Percentiles rank a stretch among this genome's conserved stretches.
These are phyloP conservation scores for Vitellaria paradoxa DNA, from an alignment of 179 eudicot genomes.

Conservation along the genomic window DNA sequence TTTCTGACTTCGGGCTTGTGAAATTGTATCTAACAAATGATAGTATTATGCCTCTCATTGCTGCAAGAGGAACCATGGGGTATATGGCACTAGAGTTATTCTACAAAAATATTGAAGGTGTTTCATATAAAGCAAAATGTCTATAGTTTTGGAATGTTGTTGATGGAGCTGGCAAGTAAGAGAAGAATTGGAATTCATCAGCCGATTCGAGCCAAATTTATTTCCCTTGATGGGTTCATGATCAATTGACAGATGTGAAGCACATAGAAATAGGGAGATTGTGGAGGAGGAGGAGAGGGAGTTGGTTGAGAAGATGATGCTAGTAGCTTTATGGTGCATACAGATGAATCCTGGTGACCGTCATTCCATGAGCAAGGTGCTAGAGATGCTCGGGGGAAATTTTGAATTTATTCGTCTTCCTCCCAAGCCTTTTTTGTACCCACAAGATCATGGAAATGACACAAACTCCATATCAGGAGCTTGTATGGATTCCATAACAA, in stretches of 20 bases:
- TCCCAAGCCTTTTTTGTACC: slow-evolving; percentile 9
- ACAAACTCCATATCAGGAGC: background rate
- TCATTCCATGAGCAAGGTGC: slow-evolving; percentile 15
- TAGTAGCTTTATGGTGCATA: slow-evolving; percentile 19
- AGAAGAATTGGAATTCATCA: slow-evolving; percentile 3
- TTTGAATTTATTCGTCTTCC: background rate
- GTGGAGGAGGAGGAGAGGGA: background rate
- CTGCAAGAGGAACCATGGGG: slow-evolving; percentile 23
- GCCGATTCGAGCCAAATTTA: background rate
- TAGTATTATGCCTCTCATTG: slow-evolving; percentile 19
- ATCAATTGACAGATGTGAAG: background rate
- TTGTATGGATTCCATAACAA: background rate
- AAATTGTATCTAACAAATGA: slow-evolving; percentile 15
- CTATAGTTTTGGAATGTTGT: slow-evolving; percentile 22
- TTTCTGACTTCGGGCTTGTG: slow-evolving; percentile 25
- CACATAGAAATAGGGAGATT: slow-evolving; percentile 2
- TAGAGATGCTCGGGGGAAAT: slow-evolving; percentile 16
- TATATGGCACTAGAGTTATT: slow-evolving; percentile 23
- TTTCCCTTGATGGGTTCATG: slow-evolving; percentile 13
- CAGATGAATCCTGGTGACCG: slow-evolving; percentile 15
- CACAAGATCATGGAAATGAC: background rate
- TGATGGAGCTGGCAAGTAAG: slow-evolving; percentile 10
- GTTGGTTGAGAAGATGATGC: slow-evolving; percentile 8
- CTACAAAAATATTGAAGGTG: slow-evolving; percentile 14
- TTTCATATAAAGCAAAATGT: slow-evolving; percentile 21